Evolutionary conservation across 1,284 basidiomycete genomes (phyloP).

Genomic region (Chondrostereum purpureum): DNA sequence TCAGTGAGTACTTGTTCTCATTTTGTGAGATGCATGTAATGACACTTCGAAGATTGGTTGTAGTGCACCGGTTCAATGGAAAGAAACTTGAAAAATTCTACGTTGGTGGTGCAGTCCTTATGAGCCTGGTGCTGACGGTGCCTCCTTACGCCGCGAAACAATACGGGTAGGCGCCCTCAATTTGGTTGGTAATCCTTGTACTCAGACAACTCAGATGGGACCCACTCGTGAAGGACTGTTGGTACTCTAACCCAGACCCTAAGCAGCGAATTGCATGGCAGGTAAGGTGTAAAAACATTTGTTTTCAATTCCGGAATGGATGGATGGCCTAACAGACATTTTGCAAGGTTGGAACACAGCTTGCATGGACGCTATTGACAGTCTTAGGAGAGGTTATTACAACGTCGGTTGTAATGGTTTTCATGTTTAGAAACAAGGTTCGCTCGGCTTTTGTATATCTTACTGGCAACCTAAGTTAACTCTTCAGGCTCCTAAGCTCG

Average conservation of each 20-base stretch:
- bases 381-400: conserved; percentile 16
- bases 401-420: conserved; percentile 15
- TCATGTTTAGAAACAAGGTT: conserved; percentile 14
- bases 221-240: conserved; percentile 14
- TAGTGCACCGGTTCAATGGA: conserved; percentile 18
- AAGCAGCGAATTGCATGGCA: conserved; percentile 15
- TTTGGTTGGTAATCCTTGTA: neutral
- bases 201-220: conserved; percentile 9
- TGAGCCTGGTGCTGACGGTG: conserved; percentile 15
- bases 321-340: neutral
- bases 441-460: too few species aligned
- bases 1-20: conserved; percentile 12
- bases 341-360: conserved; percentile 15
- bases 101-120: conserved; percentile 12
- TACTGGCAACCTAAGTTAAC: too few species aligned
- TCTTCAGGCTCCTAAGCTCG: too few species aligned
- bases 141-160: conserved; percentile 15
- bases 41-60: conserved; percentile 15
- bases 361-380: conserved; percentile 18
- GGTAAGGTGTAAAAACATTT: neutral
- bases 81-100: conserved; percentile 22
- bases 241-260: conserved; percentile 14
- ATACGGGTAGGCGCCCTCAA: conserved; percentile 16
- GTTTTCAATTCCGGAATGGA: too few species aligned
- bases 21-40: conserved; percentile 1